Base-by-base conservation (phyloP, 169 alveolate genomes). In the Plasmodium vinckei region DNA sequence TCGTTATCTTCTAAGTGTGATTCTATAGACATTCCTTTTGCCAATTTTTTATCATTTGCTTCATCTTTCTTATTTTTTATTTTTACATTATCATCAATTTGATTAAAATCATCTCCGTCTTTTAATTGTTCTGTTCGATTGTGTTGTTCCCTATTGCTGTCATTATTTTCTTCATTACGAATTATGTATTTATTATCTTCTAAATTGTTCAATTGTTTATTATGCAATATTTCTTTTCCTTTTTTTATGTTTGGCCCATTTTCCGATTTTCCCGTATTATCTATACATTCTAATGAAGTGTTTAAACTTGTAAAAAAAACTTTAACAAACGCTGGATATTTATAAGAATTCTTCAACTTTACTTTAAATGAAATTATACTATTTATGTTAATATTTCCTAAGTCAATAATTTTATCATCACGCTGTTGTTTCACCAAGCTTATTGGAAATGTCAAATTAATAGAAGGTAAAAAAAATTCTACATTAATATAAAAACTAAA, bases 401-500 rank as follows among this genome's bases (percentile, higher is more conserved):
- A 54, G 39, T 82, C 82, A 46, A 65, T 39, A 17, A 82, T 33
- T 23, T 82, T 65, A 23, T 65, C 71, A 23, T 65, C 64, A 54
- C 63, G 44, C 9, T 44, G 61, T 60, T 13, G 90, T 17, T 47
- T 63, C 25, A 67, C 33, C 19, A 82, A 65, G 21, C 71, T 53
- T 6, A 15, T 69, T 56, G 71, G 84, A 1, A 82, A 15, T 9
- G 51, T 82, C 39, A 82, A 25, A 54, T 82, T 67, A 53, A 67
- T 68, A 60, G 84, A 65, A 12, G 90, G 90, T 47, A 82, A 82
- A 82, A 44, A 82, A 68, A 82, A 82, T 54, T 82, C 82, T 9
- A 82, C 82, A 67, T 46, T 82, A 56, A 82, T 82, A 60, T 82
- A 82, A 56, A 82, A 82, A 47, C 84, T 67, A 67, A 67, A 82